Conservation (phyloP, 306 rosid species). For the Pyrus pyrifolia region DNA sequence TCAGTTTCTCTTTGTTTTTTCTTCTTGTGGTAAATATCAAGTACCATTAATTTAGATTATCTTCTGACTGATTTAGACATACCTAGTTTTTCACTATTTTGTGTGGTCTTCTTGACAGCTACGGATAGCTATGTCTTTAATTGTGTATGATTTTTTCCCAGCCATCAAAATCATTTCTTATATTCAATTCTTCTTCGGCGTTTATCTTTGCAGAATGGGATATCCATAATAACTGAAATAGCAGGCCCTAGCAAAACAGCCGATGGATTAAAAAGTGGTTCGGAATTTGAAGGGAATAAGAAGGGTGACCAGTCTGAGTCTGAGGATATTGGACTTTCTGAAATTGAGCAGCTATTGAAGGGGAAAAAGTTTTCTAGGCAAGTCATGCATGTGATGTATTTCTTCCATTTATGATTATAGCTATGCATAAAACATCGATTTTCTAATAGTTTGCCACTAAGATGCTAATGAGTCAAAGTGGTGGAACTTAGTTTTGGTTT, state of each 20-base stretch:
- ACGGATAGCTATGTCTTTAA: background rate
- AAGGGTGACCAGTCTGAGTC: conserved; percentile 4
- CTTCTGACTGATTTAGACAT: background rate
- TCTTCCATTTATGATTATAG: background rate
- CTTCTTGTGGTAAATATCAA: background rate
- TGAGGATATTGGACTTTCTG: conserved; percentile 17
- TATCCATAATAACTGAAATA: conserved; percentile 11
- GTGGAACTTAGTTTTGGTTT: background rate
- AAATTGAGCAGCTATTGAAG: conserved; percentile 37
- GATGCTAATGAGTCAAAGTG: background rate
- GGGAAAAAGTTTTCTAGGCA: conserved; percentile 46
- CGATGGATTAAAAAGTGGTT: conserved; percentile 6
- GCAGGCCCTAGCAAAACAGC: conserved; percentile 26
- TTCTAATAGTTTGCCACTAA: background rate
- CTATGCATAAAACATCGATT: background rate
- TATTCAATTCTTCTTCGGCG: background rate
- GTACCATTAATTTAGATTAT: background rate
- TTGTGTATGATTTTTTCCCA: background rate
- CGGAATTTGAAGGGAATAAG: conserved; percentile 14
- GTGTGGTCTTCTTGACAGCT: background rate
- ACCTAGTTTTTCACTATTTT: background rate
- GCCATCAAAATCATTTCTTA: background rate
- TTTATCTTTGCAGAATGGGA: conserved; percentile 25
- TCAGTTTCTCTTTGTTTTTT: background rate
- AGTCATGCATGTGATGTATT: background rate